Base-by-base conservation (phyloP, 148 eudicot genomes). In the Fagopyrum homotropicum region DNA sequence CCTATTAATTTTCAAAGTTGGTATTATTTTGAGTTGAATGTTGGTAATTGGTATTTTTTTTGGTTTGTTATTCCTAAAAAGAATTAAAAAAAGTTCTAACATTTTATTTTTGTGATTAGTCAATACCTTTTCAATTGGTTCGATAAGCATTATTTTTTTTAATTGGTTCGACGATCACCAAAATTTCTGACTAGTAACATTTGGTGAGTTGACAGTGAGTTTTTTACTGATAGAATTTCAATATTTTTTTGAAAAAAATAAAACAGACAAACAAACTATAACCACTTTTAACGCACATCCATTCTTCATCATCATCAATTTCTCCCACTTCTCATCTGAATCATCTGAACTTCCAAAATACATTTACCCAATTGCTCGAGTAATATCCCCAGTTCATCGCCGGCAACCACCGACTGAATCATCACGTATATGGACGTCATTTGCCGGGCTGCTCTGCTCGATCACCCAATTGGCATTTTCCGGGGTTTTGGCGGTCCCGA, bases 381-480 rank as follows among this genome's bases (percentile, higher is more conserved):
- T 35, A 1, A 40, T 17, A 35, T 66, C 71, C 71, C 8, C 11
- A 61, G 30, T 9, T 15, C 68, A 6, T 61, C 43, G 68, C 40
- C 43, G 68, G 43, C 68, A 15, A 61, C 68, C 44, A 3, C 68
- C 43, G 44, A 61, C 22, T 4, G 43, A 29, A 61, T 57, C 52
- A 9, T 12, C 69, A 29, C 69, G 7, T 10, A 30, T 30, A 63
- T 66, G 71, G 77, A 78, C 22, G 70, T 80, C 4, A 11, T 88
- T 17, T 90, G 96, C 74, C 76, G 72, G 7, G 43, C 30, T 9
- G 72, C 74, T n/a, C 77, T 44, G 0, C 10, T 46, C 0, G 61
- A 8, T 8, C 91, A 83, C 46, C 81, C 91, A 7, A 79, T 81
- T 54, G 86, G 89, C 7, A 19, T 91, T 52, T 81, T 88, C 79